Base-by-base conservation (phyloP, 2,329 filamentous ascomycete species). In the Apiospora marii region DNA sequence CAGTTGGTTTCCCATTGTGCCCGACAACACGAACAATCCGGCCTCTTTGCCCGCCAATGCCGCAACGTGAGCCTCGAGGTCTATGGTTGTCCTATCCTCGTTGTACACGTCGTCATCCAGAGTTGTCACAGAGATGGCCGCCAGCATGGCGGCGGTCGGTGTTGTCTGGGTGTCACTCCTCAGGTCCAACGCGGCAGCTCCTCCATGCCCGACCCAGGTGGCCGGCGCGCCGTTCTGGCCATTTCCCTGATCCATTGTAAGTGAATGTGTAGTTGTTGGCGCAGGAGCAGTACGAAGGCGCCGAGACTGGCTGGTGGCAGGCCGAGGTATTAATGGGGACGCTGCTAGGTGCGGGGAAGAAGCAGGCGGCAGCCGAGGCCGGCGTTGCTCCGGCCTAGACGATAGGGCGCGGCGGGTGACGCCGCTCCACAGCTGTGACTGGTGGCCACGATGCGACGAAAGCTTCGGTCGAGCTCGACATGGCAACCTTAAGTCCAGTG, bases 1-100 rank as follows among this genome's bases (percentile, higher is more conserved):
- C 53, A 96, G 86, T 79, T 95, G 93, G 82, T 95, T 95, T 48
- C 92, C 93, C 93, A 95, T 95, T 1, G 93, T 95, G 5, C 93
- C 93, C 0, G 91, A 93, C 75, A 94, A 87, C 61, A 95, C 93
- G 73, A 95, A 89, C 1, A 95, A 84, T 0, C 87, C 91, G 49
- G 88, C 88, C 77, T 92, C 89, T 77, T 94, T 92, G 74, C 87
- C 87, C 2, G 92, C 90, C 2, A 94, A 85, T 8, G 86, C 80
- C 24, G 92, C 91, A 61, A 95, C 85, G 79, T 91, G 90, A 61
- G 85, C 80, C 80, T 95, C 92, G 68, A 95, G 88, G 44, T 85
- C 83, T 71, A 87, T 89, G 13, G 93, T 95, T 0, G 91, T 92
- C 0, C 89, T 85, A 78, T 95, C 93, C 82, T 94, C 92, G 76